Evolutionary conservation across 805 yeast species (phyloP).

Genomic region (Cyberlindnera saturnus): DNA sequence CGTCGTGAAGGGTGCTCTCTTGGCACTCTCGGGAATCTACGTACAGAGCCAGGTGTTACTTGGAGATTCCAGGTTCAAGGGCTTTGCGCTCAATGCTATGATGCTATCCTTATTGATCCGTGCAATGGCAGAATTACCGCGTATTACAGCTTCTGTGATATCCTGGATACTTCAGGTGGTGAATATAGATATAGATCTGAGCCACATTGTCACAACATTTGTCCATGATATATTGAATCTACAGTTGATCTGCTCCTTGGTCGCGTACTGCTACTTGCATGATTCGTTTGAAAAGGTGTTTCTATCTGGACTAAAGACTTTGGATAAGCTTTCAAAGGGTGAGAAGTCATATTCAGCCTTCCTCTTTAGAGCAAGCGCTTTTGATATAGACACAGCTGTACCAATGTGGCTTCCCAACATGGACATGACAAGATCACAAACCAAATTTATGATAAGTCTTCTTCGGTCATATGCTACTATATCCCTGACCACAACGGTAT

Average conservation of each 20-base stretch:
- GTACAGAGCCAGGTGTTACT: constrained; percentile 13
- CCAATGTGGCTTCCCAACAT: constrained; percentile 3
- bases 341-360: not conserved
- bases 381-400: not conserved
- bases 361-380: not conserved
- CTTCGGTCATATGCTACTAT: not conserved
- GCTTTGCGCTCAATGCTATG: constrained; percentile 5
- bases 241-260: not conserved
- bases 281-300: constrained; percentile 1
- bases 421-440: constrained; percentile 1
- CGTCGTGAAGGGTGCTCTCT: constrained; percentile 12
- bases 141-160: not conserved
- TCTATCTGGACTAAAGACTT: not conserved
- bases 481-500: not conserved
- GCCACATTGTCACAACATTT: not conserved
- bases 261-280: constrained; percentile 2
- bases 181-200: not conserved
- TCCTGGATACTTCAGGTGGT: not conserved
- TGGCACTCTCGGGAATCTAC: constrained; percentile 14
- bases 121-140: constrained; percentile 2
- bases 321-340: not conserved
- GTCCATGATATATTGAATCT: constrained; percentile 1
- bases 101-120: constrained; percentile 9
- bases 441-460: not conserved
- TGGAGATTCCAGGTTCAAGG: constrained; percentile 10